phyloP scores from a whole-genome alignment of 202 grass and related monocot species.

The Zoysia matrella region DNA sequence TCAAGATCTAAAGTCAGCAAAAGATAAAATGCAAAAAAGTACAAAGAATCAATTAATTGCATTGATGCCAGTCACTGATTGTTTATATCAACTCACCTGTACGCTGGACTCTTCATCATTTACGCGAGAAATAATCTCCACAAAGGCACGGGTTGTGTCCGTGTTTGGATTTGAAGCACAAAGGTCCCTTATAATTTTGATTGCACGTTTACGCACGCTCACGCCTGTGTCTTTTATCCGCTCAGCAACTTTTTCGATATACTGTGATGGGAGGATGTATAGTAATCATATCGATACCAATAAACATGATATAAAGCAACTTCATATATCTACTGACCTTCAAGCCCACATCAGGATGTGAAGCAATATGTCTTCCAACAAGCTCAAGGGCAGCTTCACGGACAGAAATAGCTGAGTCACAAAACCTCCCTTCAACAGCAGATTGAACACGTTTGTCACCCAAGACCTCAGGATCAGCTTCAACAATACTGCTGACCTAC shows the following conservation, averaged over 20 bases:
- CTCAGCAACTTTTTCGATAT: constrained; percentile 97
- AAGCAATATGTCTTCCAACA: constrained; percentile 98
- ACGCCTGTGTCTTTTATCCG: constrained; percentile 98
- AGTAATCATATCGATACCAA: constrained; percentile 26
- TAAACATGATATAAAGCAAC: constrained; percentile 42
- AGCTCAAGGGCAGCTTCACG: constrained; percentile 99
- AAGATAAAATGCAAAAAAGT: not conserved
- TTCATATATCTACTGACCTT: constrained; percentile 65
- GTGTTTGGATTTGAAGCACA: constrained; percentile 79
- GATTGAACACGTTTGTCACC: constrained; percentile 93
- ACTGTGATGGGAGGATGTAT: constrained; percentile 60
- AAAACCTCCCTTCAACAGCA: constrained; percentile 99
- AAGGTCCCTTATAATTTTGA: constrained; percentile 97
- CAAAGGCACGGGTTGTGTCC: constrained; percentile 80
- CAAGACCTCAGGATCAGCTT: constrained; percentile 98
- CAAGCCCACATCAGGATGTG: constrained; percentile 96
- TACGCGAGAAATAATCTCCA: constrained; percentile 98
- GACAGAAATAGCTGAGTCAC: constrained; percentile 98
- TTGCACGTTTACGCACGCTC: constrained; percentile 94
- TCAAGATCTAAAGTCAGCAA: constrained; percentile 14
- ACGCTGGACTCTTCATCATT: constrained; percentile 98
- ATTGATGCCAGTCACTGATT: not conserved
- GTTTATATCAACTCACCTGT: constrained; percentile 65
- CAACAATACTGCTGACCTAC: constrained; percentile 98
- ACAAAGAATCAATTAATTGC: constrained; percentile 12